phyloP scores from a whole-genome alignment of 2,329 filamentous ascomycete genomes.

The Biscogniauxia mediterranea region DNA sequence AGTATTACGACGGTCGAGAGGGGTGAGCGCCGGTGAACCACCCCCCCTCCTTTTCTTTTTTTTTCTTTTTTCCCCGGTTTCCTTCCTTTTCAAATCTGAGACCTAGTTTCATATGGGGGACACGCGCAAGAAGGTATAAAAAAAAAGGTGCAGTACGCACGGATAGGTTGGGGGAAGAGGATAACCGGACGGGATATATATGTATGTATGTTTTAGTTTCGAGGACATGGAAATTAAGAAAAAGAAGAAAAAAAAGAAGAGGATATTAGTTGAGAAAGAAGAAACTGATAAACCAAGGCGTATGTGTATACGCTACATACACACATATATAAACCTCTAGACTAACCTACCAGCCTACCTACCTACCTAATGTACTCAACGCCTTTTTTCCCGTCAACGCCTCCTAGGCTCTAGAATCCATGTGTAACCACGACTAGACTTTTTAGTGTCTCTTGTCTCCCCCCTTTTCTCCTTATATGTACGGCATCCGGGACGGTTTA shows the following conservation, averaged over 20 bases:
- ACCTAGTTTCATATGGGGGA: not conserved
- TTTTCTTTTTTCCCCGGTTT: no score
- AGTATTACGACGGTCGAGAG: constrained; percentile 61
- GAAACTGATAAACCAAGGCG: not conserved
- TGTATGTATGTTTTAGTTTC: no score
- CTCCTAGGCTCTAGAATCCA: no score
- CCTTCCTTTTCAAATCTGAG: no score
- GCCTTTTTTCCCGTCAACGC: no score
- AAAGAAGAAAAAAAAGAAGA: not conserved
- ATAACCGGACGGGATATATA: not conserved
- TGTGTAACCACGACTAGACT: no score
- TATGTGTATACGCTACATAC: not conserved
- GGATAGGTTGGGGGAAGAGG: not conserved
- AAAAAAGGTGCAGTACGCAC: not conserved
- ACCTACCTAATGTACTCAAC: no score
- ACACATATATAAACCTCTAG: not conserved
- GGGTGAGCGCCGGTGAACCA: constrained; percentile 24
- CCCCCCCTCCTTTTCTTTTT: not conserved
- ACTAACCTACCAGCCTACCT: no score
- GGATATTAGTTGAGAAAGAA: no score
- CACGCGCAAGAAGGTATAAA: no score
- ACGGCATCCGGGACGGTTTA: not conserved
- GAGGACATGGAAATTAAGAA: not conserved
- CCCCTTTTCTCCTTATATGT: not conserved
- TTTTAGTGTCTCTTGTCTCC: no score